Conservation (phyloP, 352 stramenopile genomes). For the Chrysophaeum taylorii region DNA sequence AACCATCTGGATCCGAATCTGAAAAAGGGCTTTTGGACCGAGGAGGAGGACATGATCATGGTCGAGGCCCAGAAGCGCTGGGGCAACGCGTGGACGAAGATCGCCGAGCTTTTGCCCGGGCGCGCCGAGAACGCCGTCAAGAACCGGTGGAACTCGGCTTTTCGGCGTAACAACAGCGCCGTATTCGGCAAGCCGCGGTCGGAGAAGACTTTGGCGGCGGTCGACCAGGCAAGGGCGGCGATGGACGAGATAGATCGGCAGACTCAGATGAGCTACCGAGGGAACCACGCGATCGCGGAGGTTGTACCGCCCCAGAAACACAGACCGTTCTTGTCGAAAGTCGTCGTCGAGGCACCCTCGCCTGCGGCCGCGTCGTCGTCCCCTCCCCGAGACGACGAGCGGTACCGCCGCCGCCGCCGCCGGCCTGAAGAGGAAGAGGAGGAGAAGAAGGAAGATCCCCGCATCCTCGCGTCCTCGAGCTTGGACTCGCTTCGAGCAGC, state of each 20-base stretch:
- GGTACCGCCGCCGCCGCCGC: too few species aligned
- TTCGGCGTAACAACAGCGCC: conserved; percentile 2
- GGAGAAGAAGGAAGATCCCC: too few species aligned
- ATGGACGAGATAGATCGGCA: background rate
- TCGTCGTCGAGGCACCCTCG: background rate
- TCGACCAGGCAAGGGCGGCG: background rate
- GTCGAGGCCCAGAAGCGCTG: conserved; percentile 44
- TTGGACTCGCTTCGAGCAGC: too few species aligned
- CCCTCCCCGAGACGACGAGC: too few species aligned
- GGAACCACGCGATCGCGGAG: too few species aligned
- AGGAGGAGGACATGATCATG: conserved; percentile 49
- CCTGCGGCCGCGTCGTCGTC: background rate
- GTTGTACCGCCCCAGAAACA: too few species aligned
- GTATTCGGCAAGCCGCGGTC: background rate
- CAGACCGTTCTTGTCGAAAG: background rate
- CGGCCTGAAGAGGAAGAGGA: too few species aligned
- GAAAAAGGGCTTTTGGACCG: conserved; percentile 85
- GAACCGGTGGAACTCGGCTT: conserved; percentile 38
- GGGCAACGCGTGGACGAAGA: conserved; percentile 78
- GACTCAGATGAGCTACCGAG: too few species aligned
- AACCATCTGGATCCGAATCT: conserved; percentile 88
- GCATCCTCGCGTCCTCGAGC: too few species aligned
- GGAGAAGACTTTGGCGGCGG: background rate
- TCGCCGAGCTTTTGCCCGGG: conserved; percentile 67
- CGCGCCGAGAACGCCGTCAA: conserved; percentile 79